Base-by-base conservation (phyloP, 1,139 yeast genomes). In the Diutina ranongensis region DNA sequence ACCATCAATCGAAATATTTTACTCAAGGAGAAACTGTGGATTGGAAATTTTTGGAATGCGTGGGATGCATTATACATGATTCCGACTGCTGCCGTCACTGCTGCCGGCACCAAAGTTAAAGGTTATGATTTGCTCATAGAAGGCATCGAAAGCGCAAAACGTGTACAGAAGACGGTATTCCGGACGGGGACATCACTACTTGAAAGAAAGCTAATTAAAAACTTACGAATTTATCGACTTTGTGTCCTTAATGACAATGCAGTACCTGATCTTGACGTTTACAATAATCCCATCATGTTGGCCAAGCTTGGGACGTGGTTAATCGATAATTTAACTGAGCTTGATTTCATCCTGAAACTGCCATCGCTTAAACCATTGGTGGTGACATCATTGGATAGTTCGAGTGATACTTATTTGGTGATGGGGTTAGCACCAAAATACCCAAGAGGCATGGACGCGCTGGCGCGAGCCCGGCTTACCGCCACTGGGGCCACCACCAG, bases 221-320 rank as follows among this genome's bases (percentile, higher is more conserved):
- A 86, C 57, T 71, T 94, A 50, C 71, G 89, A 44, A 72, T 87
- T 25, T 94, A 85, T 61, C 71, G 97, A 49, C 69, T 92, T 46
- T 94, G 95, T 46, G 95, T 92, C 12, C 65, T 94, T 44, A 13
- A 28, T 21, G 97, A 89, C 57, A 95, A 76, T 40, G 58, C 79
- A 44, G 62, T 89, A 1, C 94, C 95, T 1, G 94, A 87, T 56
- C 66, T 87, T 40, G 76, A 72, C 42, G 65, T 85, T 47, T 89
- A 87, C 61, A 76, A 76, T 52, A 94, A 92, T 59, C 98, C 98
- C 3, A 65, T 92, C 49, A 86, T 95, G 45, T 64, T 94, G 47
- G 71, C 87, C 31, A 77, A 94, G 54, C 66, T 94, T 27, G 97
- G 97, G 0, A 75, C 80, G 47, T 94, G 98, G 98, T 69, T 94